A percentile compares a stretch with the other conserved stretches of the same genome.
Evolutionary conservation across 1,139 yeast genomes (phyloP).

Genomic region (Waltiozyma sp.): DNA sequence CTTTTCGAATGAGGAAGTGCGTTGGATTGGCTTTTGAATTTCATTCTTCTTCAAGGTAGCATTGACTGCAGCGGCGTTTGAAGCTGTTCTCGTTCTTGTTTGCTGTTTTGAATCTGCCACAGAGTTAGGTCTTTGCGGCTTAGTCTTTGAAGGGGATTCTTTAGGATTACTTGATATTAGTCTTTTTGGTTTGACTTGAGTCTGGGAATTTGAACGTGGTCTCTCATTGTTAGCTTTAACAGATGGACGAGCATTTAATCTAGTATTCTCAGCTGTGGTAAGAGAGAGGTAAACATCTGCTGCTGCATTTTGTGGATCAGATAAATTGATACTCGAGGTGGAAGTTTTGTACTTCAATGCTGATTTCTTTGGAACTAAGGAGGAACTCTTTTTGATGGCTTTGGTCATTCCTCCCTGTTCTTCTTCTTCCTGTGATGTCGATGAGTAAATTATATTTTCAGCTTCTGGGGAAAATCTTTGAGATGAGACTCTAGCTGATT

Average conservation of each 20-base stretch:
- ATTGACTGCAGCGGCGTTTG: conserved; percentile 39
- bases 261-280: conserved; percentile 69
- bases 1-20: conserved; percentile 48
- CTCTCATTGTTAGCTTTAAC: conserved; percentile 5
- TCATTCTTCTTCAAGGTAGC: conserved; percentile 33
- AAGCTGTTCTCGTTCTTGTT: conserved; percentile 16
- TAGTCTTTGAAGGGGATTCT: background rate
- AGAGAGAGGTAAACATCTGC: conserved; percentile 53
- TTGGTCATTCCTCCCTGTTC: background rate
- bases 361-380: conserved; percentile 42
- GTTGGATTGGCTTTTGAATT: conserved; percentile 29
- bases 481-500: background rate
- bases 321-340: conserved; percentile 23
- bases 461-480: background rate
- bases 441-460: background rate
- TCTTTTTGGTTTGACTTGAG: background rate
- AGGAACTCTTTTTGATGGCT: conserved; percentile 11
- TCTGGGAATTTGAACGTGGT: conserved; percentile 2
- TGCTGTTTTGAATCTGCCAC: conserved; percentile 1
- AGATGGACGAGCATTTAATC: conserved; percentile 52
- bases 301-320: conserved; percentile 33
- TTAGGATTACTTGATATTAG: background rate
- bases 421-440: background rate
- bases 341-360: conserved; percentile 44
- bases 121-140: conserved; percentile 2